These are phyloP conservation scores for Phytophthora quininea DNA, from an alignment of 352 stramenopile species.

Conservation along the genomic window DNA sequence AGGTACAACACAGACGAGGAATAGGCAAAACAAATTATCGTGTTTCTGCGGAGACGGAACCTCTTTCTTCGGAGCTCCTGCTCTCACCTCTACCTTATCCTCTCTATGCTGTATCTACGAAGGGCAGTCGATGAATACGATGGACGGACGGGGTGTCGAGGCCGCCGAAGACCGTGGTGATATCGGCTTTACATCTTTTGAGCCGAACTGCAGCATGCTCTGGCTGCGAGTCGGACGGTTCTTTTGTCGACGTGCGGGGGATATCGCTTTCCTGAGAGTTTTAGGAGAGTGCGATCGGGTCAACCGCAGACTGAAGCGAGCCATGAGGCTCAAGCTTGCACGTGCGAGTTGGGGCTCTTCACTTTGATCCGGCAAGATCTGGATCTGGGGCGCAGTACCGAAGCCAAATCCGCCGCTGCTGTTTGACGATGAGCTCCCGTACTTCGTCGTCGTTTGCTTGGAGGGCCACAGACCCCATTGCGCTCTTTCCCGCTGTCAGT, in stretches of 20 bases:
- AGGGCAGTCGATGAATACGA: conserved; percentile 40
- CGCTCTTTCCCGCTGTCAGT: not conserved
- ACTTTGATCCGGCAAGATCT: not conserved
- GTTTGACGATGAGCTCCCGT: conserved; percentile 19
- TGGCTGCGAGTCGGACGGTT: conserved; percentile 9
- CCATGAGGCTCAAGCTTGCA: conserved; percentile 13
- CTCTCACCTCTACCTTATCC: no score
- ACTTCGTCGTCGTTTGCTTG: conserved; percentile 23
- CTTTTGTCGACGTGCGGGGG: conserved; percentile 3
- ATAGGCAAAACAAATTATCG: not conserved
- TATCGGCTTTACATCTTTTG: conserved; percentile 1
- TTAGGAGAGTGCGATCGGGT: conserved; percentile 23
- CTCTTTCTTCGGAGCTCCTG: conserved; percentile 1
- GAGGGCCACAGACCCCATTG: conserved; percentile 6
- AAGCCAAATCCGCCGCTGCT: conserved; percentile 20
- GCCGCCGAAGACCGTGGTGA: not conserved
- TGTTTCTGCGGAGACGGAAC: not conserved
- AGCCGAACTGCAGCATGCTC: no score
- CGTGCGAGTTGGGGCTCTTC: conserved; percentile 8
- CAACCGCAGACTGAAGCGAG: conserved; percentile 26
- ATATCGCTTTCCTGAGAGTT: conserved; percentile 8
- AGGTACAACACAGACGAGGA: not conserved
- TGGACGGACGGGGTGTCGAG: conserved; percentile 17
- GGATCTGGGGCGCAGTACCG: conserved; percentile 1
- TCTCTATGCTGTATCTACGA: conserved; percentile 1